phyloP scores from a whole-genome alignment of 352 stramenopile species.

The Phytophthora pluvialis region DNA sequence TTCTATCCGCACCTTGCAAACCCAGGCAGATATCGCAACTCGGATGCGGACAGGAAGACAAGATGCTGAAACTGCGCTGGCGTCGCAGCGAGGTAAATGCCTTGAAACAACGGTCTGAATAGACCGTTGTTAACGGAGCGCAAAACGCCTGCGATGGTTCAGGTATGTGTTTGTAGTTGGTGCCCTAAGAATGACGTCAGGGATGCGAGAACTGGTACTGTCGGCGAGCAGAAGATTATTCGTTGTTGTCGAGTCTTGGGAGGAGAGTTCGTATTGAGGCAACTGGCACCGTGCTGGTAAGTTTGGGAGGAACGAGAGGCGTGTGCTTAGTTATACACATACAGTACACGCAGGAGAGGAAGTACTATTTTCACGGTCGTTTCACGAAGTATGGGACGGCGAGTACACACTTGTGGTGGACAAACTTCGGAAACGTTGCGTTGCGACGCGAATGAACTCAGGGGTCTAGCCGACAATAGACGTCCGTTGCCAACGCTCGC shows the following conservation, averaged over 20 bases:
- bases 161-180: not conserved
- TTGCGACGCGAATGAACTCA: not conserved
- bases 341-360: too few relatives aligned
- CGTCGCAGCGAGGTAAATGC: too few relatives aligned
- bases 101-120: too few relatives aligned
- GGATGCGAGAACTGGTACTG: not conserved
- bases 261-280: too few relatives aligned
- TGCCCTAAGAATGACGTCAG: not conserved
- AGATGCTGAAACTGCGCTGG: not conserved
- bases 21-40: not conserved
- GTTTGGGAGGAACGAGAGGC: too few relatives aligned
- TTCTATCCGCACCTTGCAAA: not conserved
- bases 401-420: not conserved
- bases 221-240: not conserved
- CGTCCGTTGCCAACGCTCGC: not conserved
- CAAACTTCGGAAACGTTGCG: conserved; percentile 4
- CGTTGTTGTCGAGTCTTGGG: too few relatives aligned
- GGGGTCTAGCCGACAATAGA: not conserved
- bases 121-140: not conserved
- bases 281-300: too few relatives aligned
- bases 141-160: not conserved
- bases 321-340: too few relatives aligned
- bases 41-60: too few relatives aligned
- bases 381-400: not conserved
- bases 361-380: conserved; percentile 2